Conservation (phyloP, 805 yeast species). For the Candida nanaspora region DNA sequence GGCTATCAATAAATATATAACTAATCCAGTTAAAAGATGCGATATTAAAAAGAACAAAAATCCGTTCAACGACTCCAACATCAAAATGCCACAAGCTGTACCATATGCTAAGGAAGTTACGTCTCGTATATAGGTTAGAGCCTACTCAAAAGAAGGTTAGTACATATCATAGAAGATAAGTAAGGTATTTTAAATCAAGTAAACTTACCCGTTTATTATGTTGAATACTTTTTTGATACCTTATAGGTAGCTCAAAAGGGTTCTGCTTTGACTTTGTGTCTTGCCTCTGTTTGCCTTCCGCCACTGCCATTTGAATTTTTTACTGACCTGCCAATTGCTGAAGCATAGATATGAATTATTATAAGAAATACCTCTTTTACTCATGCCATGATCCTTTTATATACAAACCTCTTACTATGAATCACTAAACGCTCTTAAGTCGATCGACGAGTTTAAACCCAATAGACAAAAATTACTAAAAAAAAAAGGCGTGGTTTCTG, state of each 20-base stretch:
- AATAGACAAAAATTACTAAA: too few species aligned
- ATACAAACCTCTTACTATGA: too few species aligned
- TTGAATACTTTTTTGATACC: slow-evolving; percentile 10
- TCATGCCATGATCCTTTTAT: too few species aligned
- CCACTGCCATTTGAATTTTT: too few species aligned
- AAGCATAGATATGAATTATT: too few species aligned
- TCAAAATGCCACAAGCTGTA: slow-evolving; percentile 46
- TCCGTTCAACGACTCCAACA: slow-evolving; percentile 43
- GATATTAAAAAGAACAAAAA: slow-evolving; percentile 34
- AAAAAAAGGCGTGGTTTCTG: too few species aligned
- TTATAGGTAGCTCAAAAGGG: slow-evolving; percentile 7
- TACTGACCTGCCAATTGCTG: too few species aligned
- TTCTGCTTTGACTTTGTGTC: neutral
- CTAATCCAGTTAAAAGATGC: slow-evolving; percentile 24
- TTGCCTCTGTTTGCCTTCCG: neutral
- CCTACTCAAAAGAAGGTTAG: neutral
- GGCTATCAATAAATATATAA: slow-evolving; percentile 28
- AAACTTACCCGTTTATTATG: neutral
- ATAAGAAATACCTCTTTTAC: too few species aligned
- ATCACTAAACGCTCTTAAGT: too few species aligned
- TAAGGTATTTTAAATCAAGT: too few species aligned
- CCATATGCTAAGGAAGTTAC: slow-evolving; percentile 45
- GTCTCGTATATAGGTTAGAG: slow-evolving; percentile 30
- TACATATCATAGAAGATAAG: neutral
- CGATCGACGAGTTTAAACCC: too few species aligned